These are phyloP conservation scores for Chlorociboria aeruginascens DNA, from an alignment of 495 filamentous ascomycete species.

Conservation along the genomic window DNA sequence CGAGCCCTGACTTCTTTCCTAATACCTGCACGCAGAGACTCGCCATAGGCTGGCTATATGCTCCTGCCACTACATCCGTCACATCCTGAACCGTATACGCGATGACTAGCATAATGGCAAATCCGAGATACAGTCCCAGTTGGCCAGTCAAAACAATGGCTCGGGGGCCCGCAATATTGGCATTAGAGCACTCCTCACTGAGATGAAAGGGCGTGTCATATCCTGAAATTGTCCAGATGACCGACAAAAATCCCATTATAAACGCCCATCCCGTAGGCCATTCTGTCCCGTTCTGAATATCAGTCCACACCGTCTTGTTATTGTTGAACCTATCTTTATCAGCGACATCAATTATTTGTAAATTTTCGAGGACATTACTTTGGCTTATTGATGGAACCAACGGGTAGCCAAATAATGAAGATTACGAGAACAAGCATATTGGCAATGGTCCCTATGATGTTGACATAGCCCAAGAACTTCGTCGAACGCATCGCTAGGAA, in stretches of 20 bases:
- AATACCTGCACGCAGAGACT: constrained; percentile 58
- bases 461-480: constrained; percentile 57
- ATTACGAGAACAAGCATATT: constrained; percentile 56
- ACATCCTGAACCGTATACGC: constrained; percentile 65
- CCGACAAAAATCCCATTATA: constrained; percentile 61
- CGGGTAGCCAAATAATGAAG: constrained; percentile 56
- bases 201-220: constrained; percentile 67
- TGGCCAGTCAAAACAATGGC: constrained; percentile 60
- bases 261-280: constrained; percentile 57
- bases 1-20: constrained; percentile 46
- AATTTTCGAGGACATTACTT: constrained; percentile 16
- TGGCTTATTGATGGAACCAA: constrained; percentile 38
- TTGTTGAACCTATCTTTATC: constrained; percentile 28
- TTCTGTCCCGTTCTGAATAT: constrained; percentile 51
- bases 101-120: constrained; percentile 60
- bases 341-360: background rate
- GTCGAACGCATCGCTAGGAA: constrained; percentile 61
- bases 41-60: constrained; percentile 55
- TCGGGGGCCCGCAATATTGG: constrained; percentile 57
- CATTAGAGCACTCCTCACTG: constrained; percentile 64
- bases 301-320: constrained; percentile 49
- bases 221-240: constrained; percentile 37
- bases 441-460: constrained; percentile 57
- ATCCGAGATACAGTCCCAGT: constrained; percentile 55
- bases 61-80: constrained; percentile 40